phyloP scores from a whole-genome alignment of 768 basidiomycete genomes.

The Paxillus ammoniavirescens region DNA sequence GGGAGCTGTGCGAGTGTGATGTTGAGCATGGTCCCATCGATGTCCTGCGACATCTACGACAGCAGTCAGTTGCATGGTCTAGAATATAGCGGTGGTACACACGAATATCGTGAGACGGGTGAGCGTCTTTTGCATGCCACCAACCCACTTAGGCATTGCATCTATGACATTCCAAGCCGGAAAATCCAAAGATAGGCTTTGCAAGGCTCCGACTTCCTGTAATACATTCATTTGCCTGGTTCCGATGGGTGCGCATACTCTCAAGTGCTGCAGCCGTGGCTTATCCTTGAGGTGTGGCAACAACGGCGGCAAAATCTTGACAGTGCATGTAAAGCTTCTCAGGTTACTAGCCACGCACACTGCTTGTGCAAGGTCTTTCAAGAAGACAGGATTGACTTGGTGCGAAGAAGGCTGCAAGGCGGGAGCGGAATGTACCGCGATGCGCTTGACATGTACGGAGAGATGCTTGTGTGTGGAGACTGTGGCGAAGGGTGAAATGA shows the following conservation, averaged over 20 bases:
- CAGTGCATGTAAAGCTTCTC: conserved; percentile 53
- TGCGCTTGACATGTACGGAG: conserved; percentile 55
- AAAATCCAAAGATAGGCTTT: conserved; percentile 50
- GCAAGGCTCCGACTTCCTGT: conserved; percentile 37
- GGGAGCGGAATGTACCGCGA: conserved; percentile 56
- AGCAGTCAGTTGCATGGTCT: neutral
- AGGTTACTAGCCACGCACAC: conserved; percentile 53
- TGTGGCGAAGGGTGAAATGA: conserved; percentile 61
- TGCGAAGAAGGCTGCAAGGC: conserved; percentile 30
- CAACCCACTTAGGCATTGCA: conserved; percentile 56
- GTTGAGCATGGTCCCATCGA: conserved; percentile 53
- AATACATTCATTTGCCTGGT: conserved; percentile 48
- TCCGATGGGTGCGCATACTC: conserved; percentile 54
- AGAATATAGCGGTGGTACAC: conserved; percentile 18
- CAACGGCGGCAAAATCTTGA: conserved; percentile 46
- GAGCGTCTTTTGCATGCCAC: conserved; percentile 42
- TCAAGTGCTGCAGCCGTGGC: conserved; percentile 42
- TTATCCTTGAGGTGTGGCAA: conserved; percentile 46
- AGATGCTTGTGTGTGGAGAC: conserved; percentile 51
- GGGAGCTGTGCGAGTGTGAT: conserved; percentile 49
- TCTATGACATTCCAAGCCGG: conserved; percentile 66
- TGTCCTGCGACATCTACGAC: conserved; percentile 51
- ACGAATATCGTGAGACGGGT: conserved; percentile 60
- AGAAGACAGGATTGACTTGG: conserved; percentile 43
- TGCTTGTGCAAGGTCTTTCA: conserved; percentile 50